These are phyloP conservation scores for Fraxinus cuspidata DNA, from an alignment of 257 asterid species.

Conservation along the genomic window DNA sequence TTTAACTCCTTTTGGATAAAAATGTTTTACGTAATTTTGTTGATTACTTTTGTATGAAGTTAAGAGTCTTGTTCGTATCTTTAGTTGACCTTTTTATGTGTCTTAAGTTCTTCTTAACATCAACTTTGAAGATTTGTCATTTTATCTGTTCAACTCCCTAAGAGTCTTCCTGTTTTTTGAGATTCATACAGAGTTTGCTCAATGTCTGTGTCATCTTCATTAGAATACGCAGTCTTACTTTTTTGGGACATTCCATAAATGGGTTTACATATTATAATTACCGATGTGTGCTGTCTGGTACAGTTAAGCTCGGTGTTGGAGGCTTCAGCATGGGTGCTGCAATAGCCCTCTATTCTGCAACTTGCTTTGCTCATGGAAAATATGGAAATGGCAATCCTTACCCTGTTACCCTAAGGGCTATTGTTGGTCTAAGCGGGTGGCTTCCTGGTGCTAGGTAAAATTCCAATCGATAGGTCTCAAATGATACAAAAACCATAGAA, in stretches of 20 bases:
- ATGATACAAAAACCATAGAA: neutral
- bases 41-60: neutral
- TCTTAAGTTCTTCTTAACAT: neutral
- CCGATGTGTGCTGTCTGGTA: slow-evolving; percentile 5
- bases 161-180: neutral
- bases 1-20: neutral
- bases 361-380: slow-evolving; percentile 52
- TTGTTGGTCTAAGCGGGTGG: slow-evolving; percentile 56
- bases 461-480: neutral
- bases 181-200: neutral
- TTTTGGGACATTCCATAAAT: neutral
- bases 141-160: neutral
- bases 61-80: neutral
- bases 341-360: slow-evolving; percentile 50
- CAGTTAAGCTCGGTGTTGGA: slow-evolving; percentile 54
- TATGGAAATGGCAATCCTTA: slow-evolving; percentile 47
- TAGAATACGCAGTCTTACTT: neutral
- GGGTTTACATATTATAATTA: slow-evolving; percentile 10
- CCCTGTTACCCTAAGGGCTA: slow-evolving; percentile 44
- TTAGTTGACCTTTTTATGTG: neutral
- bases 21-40: neutral
- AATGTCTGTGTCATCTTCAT: neutral
- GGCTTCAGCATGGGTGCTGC: slow-evolving; percentile 66
- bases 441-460: slow-evolving; percentile 52
- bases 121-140: neutral